Evolutionary conservation across 495 filamentous ascomycete genomes (phyloP).

Genomic region (Penicillium pulvis): DNA sequence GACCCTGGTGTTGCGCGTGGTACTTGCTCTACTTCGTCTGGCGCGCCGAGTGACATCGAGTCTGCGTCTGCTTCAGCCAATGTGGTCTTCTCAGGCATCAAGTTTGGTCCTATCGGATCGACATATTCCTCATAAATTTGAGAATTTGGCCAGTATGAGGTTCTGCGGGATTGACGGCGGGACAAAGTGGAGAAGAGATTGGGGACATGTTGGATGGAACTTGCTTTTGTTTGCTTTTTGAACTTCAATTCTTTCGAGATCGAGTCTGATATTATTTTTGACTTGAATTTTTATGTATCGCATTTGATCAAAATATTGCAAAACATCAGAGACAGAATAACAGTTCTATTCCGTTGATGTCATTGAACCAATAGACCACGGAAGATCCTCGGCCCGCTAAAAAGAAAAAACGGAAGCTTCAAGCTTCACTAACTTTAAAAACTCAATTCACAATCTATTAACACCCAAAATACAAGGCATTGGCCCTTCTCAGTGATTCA

Average conservation of each 20-base stretch:
- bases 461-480: background rate
- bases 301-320: background rate
- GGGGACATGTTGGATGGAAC: background rate
- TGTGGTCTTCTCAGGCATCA: slow-evolving; percentile 70
- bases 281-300: background rate
- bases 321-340: background rate
- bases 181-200: background rate
- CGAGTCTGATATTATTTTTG: background rate
- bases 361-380: slow-evolving; percentile 1
- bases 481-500: background rate
- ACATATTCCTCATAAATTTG: slow-evolving; percentile 40
- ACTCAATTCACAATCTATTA: background rate
- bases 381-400: slow-evolving; percentile 11
- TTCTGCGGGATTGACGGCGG: background rate
- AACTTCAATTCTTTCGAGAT: background rate
- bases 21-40: slow-evolving; percentile 62
- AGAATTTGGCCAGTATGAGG: background rate
- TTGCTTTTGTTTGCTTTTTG: background rate
- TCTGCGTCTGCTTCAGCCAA: slow-evolving; percentile 50
- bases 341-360: slow-evolving; percentile 1
- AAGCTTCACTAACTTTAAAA: slow-evolving; percentile 2
- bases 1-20: slow-evolving; percentile 70
- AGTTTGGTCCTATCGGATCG: slow-evolving; percentile 66
- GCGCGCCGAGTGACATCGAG: slow-evolving; percentile 65
- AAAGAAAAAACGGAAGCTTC: slow-evolving; percentile 10